A percentile compares a stretch with the other conserved stretches of the same genome.
Evolutionary conservation across 2,329 filamentous ascomycete species (phyloP).

Genomic region (Diaporthe helianthi): DNA sequence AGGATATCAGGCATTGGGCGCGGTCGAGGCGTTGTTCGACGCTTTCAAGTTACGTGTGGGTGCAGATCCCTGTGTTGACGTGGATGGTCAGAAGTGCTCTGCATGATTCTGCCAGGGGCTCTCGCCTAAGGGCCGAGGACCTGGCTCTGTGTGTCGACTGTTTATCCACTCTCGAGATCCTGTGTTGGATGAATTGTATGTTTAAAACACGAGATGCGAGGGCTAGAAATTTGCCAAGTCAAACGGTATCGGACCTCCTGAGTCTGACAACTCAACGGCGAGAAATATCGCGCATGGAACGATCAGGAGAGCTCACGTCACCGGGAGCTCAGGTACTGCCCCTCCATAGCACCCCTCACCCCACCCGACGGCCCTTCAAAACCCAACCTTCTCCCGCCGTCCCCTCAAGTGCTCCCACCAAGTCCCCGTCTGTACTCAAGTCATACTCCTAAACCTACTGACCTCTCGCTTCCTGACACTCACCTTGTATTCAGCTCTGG

Average conservation of each 20-base stretch:
- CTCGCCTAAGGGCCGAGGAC: conserved; percentile 24
- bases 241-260: conserved; percentile 32
- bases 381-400: conserved; percentile 27
- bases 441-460: conserved; percentile 11
- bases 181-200: conserved; percentile 13
- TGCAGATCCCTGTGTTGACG: neutral
- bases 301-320: conserved; percentile 34
- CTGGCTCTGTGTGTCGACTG: conserved; percentile 1
- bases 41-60: too few species aligned
- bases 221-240: conserved; percentile 25
- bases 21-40: neutral
- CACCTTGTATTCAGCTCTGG: conserved; percentile 35
- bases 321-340: conserved; percentile 24
- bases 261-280: conserved; percentile 30
- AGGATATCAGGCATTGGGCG: neutral
- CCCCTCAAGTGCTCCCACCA: conserved; percentile 38
- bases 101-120: neutral
- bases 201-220: conserved; percentile 29
- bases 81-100: neutral
- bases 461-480: conserved; percentile 7
- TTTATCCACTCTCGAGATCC: conserved; percentile 21
- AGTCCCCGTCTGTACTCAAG: conserved; percentile 10
- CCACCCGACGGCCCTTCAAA: conserved; percentile 25
- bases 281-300: conserved; percentile 34
- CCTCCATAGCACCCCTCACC: conserved; percentile 31